Base-by-base conservation (phyloP, 2,329 filamentous ascomycete genomes). In the Coniochaeta ligniaria region DNA sequence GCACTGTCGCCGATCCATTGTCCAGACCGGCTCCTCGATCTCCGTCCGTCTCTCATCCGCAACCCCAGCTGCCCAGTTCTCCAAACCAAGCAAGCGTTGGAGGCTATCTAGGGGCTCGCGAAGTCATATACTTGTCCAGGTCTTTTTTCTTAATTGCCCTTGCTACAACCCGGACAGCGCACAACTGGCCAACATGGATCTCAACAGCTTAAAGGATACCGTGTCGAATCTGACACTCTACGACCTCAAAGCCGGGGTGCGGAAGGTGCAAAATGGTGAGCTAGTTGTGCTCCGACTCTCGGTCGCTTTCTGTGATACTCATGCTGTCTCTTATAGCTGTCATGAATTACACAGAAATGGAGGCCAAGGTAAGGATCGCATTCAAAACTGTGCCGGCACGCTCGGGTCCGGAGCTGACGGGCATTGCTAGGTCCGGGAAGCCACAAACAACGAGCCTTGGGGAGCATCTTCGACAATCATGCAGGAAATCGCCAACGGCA, bases 371-470 rank as follows among this genome's bases (percentile, higher is more conserved):
- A 65, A 54, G 60, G 17, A 6, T n/a, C 16, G 28, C 2, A 35
- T 26, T 24, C 16, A 3, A 11, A 4, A 3, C 17, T 38, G 20
- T 12, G 8, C 70, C 61, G 38, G 50, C 57, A 59, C 35, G 45
- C 47, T 58, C 33, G 45, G n/a, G 33, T n/a, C 59, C 43, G 24
- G 22, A 59, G 45, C 31, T 59, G 35, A 60, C 60, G 43, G 24
- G 57, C 55, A 60, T 62, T 60, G 63, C 55, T 68, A 95, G 89
- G 92, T 98, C 66, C 90, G 95, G 75, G 95, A 99, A 82, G 95
- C 95, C 33, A 99, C 95, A 41, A 99, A 99, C 78, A 98, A 98
- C 75, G 95, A 99, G 75, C 95, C 95, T 61, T 99, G 95, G 95
- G 95, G 93, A 66, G 86, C 88, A 58, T 90, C 89, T 14, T 88